Evolutionary conservation across 148 eudicot species (phyloP).

Genomic region (Fagopyrum tataricum): DNA sequence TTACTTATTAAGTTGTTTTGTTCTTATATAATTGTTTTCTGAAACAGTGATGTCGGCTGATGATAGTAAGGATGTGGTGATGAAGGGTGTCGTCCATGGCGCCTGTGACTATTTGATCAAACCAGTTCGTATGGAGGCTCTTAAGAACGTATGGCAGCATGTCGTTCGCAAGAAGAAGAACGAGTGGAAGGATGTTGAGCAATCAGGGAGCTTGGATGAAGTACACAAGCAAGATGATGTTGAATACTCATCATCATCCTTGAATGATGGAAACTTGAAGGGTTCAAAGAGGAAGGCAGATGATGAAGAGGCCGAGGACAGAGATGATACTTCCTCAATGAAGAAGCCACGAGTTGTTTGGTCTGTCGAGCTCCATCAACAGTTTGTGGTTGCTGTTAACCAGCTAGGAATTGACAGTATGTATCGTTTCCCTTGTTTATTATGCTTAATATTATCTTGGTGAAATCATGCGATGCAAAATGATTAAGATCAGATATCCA

Average conservation of each 20-base stretch:
- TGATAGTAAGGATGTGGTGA: slow-evolving; percentile 70
- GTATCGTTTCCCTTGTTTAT: slow-evolving; percentile 15
- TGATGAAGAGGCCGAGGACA: slow-evolving; percentile 61
- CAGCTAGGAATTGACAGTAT: slow-evolving; percentile 97
- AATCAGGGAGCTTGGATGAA: slow-evolving; percentile 38
- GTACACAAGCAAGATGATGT: slow-evolving; percentile 42
- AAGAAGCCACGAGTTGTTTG: slow-evolving; percentile 97
- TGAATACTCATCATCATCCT: slow-evolving; percentile 67
- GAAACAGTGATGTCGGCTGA: slow-evolving; percentile 79
- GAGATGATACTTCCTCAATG: no score
- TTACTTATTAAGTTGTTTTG: not conserved
- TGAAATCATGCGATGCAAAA: not conserved
- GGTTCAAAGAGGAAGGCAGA: slow-evolving; percentile 79
- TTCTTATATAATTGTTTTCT: no score
- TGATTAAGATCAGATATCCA: not conserved
- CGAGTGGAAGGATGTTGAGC: slow-evolving; percentile 37
- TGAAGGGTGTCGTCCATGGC: slow-evolving; percentile 91
- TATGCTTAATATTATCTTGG: not conserved
- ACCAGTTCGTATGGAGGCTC: slow-evolving; percentile 79
- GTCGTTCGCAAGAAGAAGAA: slow-evolving; percentile 67
- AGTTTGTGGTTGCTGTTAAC: slow-evolving; percentile 85
- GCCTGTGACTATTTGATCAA: slow-evolving; percentile 90
- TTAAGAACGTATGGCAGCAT: slow-evolving; percentile 90
- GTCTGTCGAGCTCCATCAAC: slow-evolving; percentile 98
- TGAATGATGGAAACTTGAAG: slow-evolving; percentile 64